These are phyloP conservation scores for Grosmannia huntii DNA, from an alignment of 2,329 filamentous ascomycete species.

Conservation along the genomic window DNA sequence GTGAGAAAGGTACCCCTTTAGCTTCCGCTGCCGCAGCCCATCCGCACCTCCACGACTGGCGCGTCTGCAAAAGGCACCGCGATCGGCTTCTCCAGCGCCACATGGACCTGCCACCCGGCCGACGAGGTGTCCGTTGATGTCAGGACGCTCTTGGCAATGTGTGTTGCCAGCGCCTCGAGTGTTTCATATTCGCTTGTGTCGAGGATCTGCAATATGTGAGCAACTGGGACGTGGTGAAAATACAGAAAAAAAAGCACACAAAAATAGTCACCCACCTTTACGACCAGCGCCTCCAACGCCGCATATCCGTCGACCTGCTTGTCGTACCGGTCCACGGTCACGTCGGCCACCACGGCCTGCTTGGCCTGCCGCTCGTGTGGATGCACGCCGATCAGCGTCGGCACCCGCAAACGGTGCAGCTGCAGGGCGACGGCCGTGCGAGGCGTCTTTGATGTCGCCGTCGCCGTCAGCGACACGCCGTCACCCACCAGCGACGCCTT, in stretches of 20 bases:
- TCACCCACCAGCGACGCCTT: slow-evolving; percentile 43
- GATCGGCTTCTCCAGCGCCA: slow-evolving; percentile 58
- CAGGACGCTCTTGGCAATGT: slow-evolving; percentile 33
- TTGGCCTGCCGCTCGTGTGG: slow-evolving; percentile 46
- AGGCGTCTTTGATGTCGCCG: not conserved
- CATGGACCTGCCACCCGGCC: slow-evolving; percentile 38
- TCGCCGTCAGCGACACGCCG: slow-evolving; percentile 9
- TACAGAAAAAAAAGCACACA: not conserved
- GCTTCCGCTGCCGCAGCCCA: slow-evolving; percentile 6
- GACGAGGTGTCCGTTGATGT: slow-evolving; percentile 22
- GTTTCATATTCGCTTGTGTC: slow-evolving; percentile 47
- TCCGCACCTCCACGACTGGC: slow-evolving; percentile 48
- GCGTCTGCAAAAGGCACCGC: slow-evolving; percentile 62
- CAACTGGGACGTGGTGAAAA: not conserved
- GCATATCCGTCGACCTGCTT: slow-evolving; percentile 36
- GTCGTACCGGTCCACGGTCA: slow-evolving; percentile 39
- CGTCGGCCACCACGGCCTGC: slow-evolving; percentile 9
- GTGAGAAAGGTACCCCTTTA: not conserved
- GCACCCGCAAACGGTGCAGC: slow-evolving; percentile 46
- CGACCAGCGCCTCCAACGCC: slow-evolving; percentile 44
- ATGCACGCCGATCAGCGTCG: slow-evolving; percentile 61
- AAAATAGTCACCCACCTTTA: slow-evolving; percentile 28
- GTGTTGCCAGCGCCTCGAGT: slow-evolving; percentile 45
- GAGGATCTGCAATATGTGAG: slow-evolving; percentile 28
- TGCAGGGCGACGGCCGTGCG: slow-evolving; percentile 22